Conservation (phyloP, 768 basidiomycete genomes). For the Phlegmacium glaucopus region DNA sequence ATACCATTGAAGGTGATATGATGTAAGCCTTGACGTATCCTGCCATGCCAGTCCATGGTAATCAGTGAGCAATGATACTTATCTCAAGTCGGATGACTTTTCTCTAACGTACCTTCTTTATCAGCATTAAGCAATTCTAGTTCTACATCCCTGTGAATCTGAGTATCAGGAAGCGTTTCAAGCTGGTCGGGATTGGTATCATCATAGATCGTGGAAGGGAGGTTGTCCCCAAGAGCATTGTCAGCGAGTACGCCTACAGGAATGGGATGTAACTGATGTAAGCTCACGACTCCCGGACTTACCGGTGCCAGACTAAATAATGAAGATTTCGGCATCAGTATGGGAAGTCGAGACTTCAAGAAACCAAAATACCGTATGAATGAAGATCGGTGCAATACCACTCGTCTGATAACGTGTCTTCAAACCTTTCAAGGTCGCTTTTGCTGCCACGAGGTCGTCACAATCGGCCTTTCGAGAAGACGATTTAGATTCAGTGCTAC, state of each 20-base stretch:
- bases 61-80: background rate
- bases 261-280: background rate
- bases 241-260: conserved; percentile 25
- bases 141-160: conserved; percentile 55
- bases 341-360: background rate
- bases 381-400: conserved; percentile 43
- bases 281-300: background rate
- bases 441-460: conserved; percentile 42
- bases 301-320: conserved; percentile 51
- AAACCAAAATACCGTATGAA: conserved; percentile 49
- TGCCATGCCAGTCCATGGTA: conserved; percentile 13
- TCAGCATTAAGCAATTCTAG: conserved; percentile 43
- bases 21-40: conserved; percentile 52
- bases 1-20: conserved; percentile 55
- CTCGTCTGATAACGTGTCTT: conserved; percentile 41
- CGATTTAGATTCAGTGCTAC: background rate
- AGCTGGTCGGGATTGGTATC: conserved; percentile 46
- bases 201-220: conserved; percentile 39
- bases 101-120: conserved; percentile 34
- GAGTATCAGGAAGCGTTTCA: conserved; percentile 39
- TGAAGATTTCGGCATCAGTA: background rate
- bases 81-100: background rate
- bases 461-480: conserved; percentile 26
- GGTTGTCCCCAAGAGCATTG: conserved; percentile 37
- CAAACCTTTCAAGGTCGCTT: conserved; percentile 50